Evolutionary conservation across 23 red algal species (phyloP).

Genomic region (Gracilaria gracilis): DNA sequence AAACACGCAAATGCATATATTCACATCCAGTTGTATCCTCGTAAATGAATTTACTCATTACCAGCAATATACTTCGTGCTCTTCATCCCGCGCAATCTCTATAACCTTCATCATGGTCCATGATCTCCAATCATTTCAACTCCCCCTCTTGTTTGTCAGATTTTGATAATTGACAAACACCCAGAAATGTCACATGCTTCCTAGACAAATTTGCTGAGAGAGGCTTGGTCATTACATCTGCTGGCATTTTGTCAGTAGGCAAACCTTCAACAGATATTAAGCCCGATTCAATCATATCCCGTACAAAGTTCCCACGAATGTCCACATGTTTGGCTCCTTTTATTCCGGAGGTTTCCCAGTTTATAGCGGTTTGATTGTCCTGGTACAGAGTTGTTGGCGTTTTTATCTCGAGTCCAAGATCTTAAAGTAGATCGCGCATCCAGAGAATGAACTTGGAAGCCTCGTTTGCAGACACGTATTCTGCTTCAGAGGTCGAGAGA

Average conservation of each 20-base stretch:
- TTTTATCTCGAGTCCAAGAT: not conserved
- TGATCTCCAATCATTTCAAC: too few relatives aligned
- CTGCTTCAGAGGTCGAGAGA: conserved; percentile 32
- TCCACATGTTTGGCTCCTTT: conserved; percentile 26
- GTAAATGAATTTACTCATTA: too few relatives aligned
- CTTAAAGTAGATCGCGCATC: not conserved
- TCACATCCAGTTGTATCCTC: too few relatives aligned
- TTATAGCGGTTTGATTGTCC: conserved; percentile 21
- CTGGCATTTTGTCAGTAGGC: not conserved
- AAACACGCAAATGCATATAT: too few relatives aligned
- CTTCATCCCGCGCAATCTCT: too few relatives aligned
- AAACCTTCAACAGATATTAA: not conserved
- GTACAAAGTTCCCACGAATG: conserved; percentile 23
- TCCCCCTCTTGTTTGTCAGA: too few relatives aligned
- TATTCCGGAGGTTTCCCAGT: conserved; percentile 26
- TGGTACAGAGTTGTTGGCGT: too few relatives aligned
- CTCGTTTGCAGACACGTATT: conserved; percentile 27
- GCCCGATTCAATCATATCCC: not conserved
- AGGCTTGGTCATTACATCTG: conserved; percentile 33
- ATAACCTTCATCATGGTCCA: too few relatives aligned
- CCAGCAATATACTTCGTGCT: too few relatives aligned
- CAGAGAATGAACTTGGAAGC: conserved; percentile 24
- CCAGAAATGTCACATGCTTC: too few relatives aligned
- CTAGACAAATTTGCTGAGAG: too few relatives aligned
- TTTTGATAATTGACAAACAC: too few relatives aligned